Percentiles rank a stretch among this genome's conserved stretches.
Evolutionary conservation across 495 filamentous ascomycete species (phyloP).

Genomic region (Neurospora sp.): DNA sequence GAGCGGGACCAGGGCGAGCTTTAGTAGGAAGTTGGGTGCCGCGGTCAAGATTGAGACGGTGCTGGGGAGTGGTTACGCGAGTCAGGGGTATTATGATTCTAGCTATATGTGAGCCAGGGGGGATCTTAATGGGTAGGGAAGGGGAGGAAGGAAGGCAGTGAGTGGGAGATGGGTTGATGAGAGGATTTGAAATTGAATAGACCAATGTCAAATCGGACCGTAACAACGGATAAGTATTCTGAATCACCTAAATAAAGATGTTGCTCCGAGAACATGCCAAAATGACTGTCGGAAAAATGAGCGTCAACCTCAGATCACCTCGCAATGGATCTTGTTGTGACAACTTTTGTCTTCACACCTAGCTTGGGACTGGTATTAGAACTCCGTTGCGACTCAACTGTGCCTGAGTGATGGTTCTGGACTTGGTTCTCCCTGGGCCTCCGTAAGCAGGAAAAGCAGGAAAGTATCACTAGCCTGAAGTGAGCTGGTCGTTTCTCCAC

Average conservation of each 20-base stretch:
- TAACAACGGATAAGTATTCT: too few relatives aligned
- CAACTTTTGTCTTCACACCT: not conserved
- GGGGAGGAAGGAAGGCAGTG: not conserved
- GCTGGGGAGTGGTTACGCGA: conserved; percentile 40
- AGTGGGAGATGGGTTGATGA: not conserved
- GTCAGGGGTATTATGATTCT: conserved; percentile 17
- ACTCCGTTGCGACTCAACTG: not conserved
- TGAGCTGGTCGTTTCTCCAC: not conserved
- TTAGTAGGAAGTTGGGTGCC: conserved; percentile 35
- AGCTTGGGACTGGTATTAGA: not conserved
- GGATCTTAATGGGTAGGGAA: not conserved
- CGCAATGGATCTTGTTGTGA: not conserved
- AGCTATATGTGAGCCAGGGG: conserved; percentile 10
- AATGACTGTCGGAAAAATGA: not conserved
- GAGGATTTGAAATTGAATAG: not conserved
- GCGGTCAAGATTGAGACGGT: conserved; percentile 39
- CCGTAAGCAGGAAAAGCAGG: not conserved
- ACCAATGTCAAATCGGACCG: too few relatives aligned
- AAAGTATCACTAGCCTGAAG: not conserved
- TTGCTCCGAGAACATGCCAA: not conserved
- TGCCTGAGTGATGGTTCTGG: not conserved
- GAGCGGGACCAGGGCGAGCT: conserved; percentile 47
- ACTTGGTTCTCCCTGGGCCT: not conserved
- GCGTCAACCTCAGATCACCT: not conserved
- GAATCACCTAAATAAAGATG: too few relatives aligned